These are phyloP conservation scores for Lactarius tabidus DNA, from an alignment of 768 basidiomycete species.

Conservation along the genomic window DNA sequence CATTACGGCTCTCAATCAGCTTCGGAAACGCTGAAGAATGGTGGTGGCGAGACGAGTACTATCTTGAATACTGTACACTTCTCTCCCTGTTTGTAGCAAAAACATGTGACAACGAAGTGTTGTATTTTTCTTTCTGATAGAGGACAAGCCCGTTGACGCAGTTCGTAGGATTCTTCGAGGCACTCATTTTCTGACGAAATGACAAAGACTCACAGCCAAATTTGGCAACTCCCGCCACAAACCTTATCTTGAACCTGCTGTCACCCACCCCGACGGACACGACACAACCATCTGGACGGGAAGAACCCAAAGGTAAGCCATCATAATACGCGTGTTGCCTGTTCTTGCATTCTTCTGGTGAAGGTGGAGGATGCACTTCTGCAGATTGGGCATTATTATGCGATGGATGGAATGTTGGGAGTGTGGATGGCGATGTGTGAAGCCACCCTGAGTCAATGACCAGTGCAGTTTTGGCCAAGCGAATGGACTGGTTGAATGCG, in stretches of 20 bases:
- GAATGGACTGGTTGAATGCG: neutral
- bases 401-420: conserved; percentile 11
- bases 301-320: conserved; percentile 10
- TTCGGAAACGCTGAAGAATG: too few species aligned
- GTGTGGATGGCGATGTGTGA: neutral
- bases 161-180: too few species aligned
- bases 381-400: neutral
- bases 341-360: neutral
- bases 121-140: too few species aligned
- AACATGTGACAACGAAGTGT: too few species aligned
- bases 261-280: neutral
- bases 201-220: neutral
- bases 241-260: conserved; percentile 7
- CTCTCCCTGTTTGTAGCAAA: too few species aligned
- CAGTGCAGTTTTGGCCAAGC: neutral
- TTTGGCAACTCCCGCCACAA: conserved; percentile 6
- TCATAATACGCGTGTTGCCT: neutral
- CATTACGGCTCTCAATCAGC: too few species aligned
- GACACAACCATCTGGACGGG: neutral
- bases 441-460: neutral
- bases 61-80: too few species aligned
- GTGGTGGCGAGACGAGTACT: too few species aligned
- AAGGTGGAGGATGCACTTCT: neutral
- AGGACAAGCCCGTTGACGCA: too few species aligned
- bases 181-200: too few species aligned